phyloP scores from a whole-genome alignment of 129 eudicot species.

The Flaveria sonorensis region DNA sequence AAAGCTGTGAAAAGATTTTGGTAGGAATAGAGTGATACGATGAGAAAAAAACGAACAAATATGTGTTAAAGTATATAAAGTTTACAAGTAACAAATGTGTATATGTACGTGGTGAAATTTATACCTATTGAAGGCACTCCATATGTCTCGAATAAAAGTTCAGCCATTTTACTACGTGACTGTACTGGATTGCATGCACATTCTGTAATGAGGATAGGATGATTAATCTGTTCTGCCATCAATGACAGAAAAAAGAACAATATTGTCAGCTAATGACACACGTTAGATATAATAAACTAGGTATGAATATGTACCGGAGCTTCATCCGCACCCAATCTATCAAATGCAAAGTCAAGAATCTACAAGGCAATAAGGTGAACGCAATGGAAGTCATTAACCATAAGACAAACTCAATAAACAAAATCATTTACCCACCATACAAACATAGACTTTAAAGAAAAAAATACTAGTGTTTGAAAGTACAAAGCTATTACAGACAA shows the following conservation, averaged over 20 bases:
- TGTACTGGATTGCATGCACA: slow-evolving; percentile 94
- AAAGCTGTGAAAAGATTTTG: slow-evolving; percentile 53
- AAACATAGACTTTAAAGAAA: not conserved
- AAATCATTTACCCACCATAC: slow-evolving; percentile 19
- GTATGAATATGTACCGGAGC: slow-evolving; percentile 59
- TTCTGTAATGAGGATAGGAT: slow-evolving; percentile 95
- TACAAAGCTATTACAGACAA: slow-evolving; percentile 1
- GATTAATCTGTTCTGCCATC: slow-evolving; percentile 85
- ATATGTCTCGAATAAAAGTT: slow-evolving; percentile 90
- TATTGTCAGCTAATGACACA: slow-evolving; percentile 24
- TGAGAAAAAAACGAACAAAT: slow-evolving; percentile 18
- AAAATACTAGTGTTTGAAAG: not conserved
- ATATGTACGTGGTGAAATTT: not conserved
- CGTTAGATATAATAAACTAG: slow-evolving; percentile 5
- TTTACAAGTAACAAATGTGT: not conserved
- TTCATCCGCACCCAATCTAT: slow-evolving; percentile 88
- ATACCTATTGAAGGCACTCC: slow-evolving; percentile 99
- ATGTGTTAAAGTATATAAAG: not conserved
- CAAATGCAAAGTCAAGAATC: slow-evolving; percentile 97
- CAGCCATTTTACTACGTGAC: slow-evolving; percentile 97
- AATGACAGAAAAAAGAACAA: slow-evolving; percentile 27
- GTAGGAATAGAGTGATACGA: not conserved
- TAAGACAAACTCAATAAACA: slow-evolving; percentile 15
- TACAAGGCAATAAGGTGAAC: slow-evolving; percentile 37
- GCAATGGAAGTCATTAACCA: slow-evolving; percentile 5